Evolutionary conservation across 1,139 yeast species (phyloP).

Genomic region (Eremothecium coryli): DNA sequence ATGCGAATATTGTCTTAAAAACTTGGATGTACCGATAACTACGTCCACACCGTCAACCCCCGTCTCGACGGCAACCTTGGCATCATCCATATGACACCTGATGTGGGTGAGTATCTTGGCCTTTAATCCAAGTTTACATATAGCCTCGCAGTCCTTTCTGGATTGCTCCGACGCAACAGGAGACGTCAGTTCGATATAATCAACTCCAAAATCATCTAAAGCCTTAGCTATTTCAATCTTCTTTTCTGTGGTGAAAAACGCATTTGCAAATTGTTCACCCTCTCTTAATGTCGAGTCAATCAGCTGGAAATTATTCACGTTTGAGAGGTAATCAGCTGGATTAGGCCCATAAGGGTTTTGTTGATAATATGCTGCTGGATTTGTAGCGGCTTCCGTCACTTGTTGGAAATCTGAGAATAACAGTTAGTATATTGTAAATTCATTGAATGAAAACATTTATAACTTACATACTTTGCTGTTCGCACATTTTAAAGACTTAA

Average conservation of each 20-base stretch:
- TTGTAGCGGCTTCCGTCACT: conserved; percentile 40
- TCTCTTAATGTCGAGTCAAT: conserved; percentile 95
- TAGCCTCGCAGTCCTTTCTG: conserved; percentile 90
- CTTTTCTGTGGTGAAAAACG: conserved; percentile 89
- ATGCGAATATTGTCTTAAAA: conserved; percentile 87
- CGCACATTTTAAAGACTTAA: background rate
- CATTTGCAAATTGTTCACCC: conserved; percentile 98
- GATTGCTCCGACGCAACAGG: conserved; percentile 97
- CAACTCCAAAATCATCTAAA: conserved; percentile 94
- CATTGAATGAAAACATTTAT: no score
- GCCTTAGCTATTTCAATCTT: conserved; percentile 98
- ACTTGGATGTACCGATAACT: conserved; percentile 95
- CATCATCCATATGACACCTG: conserved; percentile 98
- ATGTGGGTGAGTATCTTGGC: conserved; percentile 89
- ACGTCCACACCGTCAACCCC: conserved; percentile 99
- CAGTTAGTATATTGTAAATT: conserved; percentile 1
- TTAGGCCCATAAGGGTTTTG: conserved; percentile 89
- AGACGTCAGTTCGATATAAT: conserved; percentile 92
- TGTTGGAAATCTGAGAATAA: conserved; percentile 32
- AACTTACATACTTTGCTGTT: background rate
- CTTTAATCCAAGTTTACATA: conserved; percentile 91
- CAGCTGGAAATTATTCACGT: conserved; percentile 80
- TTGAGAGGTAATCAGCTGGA: conserved; percentile 85
- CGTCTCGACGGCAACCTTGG: conserved; percentile 91
- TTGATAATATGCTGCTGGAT: conserved; percentile 17